Percentiles rank a stretch among this genome's conserved stretches.
Evolutionary conservation across 352 stramenopile genomes (phyloP).

Genomic region (Pythium coloratum): DNA sequence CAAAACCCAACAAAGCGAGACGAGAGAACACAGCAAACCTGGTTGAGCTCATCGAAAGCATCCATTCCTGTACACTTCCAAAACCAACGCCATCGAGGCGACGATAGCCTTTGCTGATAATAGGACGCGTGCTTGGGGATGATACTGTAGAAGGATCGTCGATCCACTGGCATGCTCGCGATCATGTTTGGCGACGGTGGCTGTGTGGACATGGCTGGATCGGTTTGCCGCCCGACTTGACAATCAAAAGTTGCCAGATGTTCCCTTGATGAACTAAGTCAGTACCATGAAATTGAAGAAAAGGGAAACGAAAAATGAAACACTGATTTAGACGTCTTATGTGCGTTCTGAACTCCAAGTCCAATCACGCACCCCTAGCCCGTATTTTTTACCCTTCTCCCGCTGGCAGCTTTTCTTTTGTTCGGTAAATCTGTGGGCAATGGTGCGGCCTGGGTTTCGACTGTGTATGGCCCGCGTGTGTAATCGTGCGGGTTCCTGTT

Average conservation of each 20-base stretch:
- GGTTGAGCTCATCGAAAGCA: too few species aligned
- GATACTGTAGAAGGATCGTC: too few species aligned
- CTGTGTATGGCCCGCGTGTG: not conserved
- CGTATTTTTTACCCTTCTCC: not conserved
- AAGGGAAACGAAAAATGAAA: not conserved
- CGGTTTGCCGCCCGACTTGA: not conserved
- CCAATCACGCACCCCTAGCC: not conserved
- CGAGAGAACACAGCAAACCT: too few species aligned
- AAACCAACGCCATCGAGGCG: too few species aligned
- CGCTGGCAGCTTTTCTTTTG: not conserved
- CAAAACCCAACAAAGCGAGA: too few species aligned
- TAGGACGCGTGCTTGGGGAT: too few species aligned
- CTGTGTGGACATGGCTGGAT: too few species aligned
- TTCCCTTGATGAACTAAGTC: not conserved
- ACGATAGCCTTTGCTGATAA: too few species aligned
- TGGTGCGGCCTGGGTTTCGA: not conserved
- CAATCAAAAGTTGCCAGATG: not conserved
- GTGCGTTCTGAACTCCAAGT: not conserved
- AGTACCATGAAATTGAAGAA: not conserved
- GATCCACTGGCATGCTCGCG: too few species aligned
- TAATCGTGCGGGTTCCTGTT: not conserved
- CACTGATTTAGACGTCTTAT: not conserved
- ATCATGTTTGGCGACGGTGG: too few species aligned
- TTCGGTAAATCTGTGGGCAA: not conserved
- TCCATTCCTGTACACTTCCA: too few species aligned